A percentile compares a stretch with the other conserved stretches of the same genome.
phyloP scores from a whole-genome alignment of 1,139 yeast species.

The Pichia sp. region DNA sequence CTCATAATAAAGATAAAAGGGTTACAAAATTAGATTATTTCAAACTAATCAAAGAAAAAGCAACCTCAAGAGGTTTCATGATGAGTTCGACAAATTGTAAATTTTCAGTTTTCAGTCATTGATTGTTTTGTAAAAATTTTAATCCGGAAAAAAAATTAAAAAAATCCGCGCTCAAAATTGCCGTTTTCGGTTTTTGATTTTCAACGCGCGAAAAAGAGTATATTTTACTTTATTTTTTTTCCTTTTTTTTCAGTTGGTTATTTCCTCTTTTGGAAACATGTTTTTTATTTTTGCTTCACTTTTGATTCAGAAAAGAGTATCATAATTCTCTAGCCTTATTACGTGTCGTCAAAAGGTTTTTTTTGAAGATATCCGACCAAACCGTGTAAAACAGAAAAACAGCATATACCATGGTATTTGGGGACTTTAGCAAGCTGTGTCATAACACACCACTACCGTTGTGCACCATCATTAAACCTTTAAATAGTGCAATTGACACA shows the following conservation, averaged over 20 bases:
- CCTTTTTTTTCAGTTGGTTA: too few relatives aligned
- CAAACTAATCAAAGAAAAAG: neutral
- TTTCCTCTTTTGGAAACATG: neutral
- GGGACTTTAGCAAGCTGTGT: slow-evolving; percentile 66
- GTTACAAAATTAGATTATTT: neutral
- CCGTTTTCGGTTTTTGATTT: neutral
- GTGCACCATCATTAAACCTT: slow-evolving; percentile 56
- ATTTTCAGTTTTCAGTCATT: neutral
- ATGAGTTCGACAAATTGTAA: neutral
- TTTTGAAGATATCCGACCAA: too few relatives aligned
- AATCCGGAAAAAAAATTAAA: neutral
- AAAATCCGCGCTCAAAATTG: neutral
- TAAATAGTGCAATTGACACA: slow-evolving; percentile 10
- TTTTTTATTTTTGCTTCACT: neutral
- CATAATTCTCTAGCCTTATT: neutral
- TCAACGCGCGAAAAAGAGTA: neutral
- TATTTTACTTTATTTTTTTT: neutral
- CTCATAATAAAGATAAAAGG: slow-evolving; percentile 7
- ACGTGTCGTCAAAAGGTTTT: too few relatives aligned
- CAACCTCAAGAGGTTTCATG: too few relatives aligned
- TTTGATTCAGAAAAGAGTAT: neutral
- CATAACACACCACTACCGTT: slow-evolving; percentile 66
- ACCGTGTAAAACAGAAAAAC: too few relatives aligned
- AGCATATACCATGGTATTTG: slow-evolving; percentile 42
- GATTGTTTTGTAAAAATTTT: too few relatives aligned